Evolutionary conservation across 148 eudicot species (phyloP), one percentile per base, ranked within the genome.

Genomic region (Euryodendron excelsum): DNA sequence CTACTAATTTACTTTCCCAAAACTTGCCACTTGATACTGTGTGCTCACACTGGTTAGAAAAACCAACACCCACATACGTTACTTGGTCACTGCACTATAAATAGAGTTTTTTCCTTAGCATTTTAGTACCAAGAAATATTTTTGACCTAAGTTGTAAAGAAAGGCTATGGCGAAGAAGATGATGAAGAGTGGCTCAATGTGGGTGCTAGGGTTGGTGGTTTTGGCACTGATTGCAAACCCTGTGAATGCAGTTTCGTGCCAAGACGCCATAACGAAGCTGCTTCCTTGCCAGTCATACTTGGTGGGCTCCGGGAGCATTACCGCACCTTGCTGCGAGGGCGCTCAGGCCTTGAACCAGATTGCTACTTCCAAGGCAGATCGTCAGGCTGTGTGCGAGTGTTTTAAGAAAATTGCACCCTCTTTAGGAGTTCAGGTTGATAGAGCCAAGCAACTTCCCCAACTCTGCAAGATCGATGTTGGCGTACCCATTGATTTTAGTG

Each of bases 401-500:
- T 61, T 79, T 1, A 79, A 79, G 4, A 20, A 62, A 62, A 63
- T 30, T 34, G 77, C 50, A n/a, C 31, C 28, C 5, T 3, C n/a
- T 2, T 2, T 79, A 0, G 77, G 76, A 15, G 60, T 72, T 36
- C 14, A 72, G 18, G 9, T 28, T 15, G 81, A 41, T 1, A 72
- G 47, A 48, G 61, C 70, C 50, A 52, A 63, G 59, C 76, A 79
- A 44, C 47, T 79, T 34, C 72, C 76, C 28, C 21, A 48, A 8
- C 76, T 73, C 61, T 79, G 81, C 76, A 67, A 79, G 6, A 72
- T 79, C 27, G 27, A 37, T 64, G 12, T 45, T 23, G n/a, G 62
- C 4, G 15, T 62, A 28, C 60, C 70, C 2, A 34, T 79, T 52
- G 77, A 79, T 31, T 56, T 11, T 18, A 79, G 33, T 17, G n/a